Conservation (phyloP, 768 basidiomycete genomes). For the Tricholoma hemisulphureum region DNA sequence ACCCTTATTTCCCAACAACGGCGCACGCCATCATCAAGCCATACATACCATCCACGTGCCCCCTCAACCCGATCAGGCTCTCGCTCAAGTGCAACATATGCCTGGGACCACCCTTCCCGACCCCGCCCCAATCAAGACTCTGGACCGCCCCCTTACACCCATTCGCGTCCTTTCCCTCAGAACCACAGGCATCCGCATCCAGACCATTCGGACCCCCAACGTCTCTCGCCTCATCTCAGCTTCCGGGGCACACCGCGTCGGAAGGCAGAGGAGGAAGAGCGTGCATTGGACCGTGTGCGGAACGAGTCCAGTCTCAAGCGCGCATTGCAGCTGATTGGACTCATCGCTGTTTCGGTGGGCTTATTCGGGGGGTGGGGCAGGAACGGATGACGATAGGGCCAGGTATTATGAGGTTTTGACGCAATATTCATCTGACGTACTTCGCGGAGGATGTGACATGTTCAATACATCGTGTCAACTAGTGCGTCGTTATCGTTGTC, state of each 20-base stretch:
- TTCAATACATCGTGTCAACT: too few species aligned
- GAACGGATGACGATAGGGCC: neutral
- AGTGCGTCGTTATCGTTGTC: too few species aligned
- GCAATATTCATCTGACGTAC: too few species aligned
- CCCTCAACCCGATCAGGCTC: neutral
- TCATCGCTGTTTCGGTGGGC: constrained; percentile 18
- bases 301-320: constrained; percentile 21
- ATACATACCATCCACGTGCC: neutral
- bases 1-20: neutral
- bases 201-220: neutral
- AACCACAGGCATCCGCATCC: neutral
- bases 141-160: neutral
- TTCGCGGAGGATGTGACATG: too few species aligned
- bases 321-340: constrained; percentile 21
- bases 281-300: constrained; percentile 24
- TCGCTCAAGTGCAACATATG: neutral
- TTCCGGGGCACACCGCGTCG: neutral
- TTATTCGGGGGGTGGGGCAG: constrained; percentile 13
- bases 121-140: neutral
- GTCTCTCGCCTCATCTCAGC: neutral
- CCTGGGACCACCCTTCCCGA: constrained; percentile 1
- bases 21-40: neutral
- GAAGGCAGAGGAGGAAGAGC: constrained; percentile 1
- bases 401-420: too few species aligned
- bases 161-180: neutral